Percentiles rank a stretch among this genome's conserved stretches.
phyloP scores from a whole-genome alignment of 2,329 filamentous ascomycete species.

The Orbilia quercus region DNA sequence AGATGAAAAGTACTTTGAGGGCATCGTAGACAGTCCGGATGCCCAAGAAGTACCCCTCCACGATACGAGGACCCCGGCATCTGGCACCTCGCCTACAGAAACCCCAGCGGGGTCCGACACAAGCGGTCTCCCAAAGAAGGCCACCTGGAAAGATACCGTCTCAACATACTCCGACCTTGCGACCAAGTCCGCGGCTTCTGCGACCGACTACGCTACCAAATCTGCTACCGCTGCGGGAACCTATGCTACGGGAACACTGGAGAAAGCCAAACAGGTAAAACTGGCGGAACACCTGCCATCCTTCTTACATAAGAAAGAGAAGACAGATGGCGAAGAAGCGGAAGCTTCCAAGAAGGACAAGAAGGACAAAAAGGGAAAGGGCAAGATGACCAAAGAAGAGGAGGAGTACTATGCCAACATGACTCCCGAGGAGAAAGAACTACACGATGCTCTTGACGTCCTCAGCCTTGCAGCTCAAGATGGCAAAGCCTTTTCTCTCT shows the following conservation, averaged over 20 bases:
- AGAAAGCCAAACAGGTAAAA: conserved; percentile 53
- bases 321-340: conserved; percentile 58
- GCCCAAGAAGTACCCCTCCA: conserved; percentile 33
- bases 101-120: conserved; percentile 44
- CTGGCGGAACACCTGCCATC: conserved; percentile 50
- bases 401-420: conserved; percentile 43
- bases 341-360: conserved; percentile 58
- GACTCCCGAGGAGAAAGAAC: conserved; percentile 73
- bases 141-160: conserved; percentile 43
- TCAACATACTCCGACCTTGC: conserved; percentile 14
- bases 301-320: conserved; percentile 56
- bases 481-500: conserved; percentile 82
- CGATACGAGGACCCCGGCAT: conserved; percentile 32
- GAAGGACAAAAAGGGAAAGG: conserved; percentile 60
- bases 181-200: not conserved
- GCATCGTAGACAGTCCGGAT: conserved; percentile 32
- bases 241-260: conserved; percentile 32
- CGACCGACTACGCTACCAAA: too few species aligned
- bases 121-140: conserved; percentile 33
- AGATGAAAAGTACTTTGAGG: conserved; percentile 55
- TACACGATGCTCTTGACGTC: conserved; percentile 81
- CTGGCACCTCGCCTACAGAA: conserved; percentile 43
- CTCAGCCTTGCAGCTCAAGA: conserved; percentile 85
- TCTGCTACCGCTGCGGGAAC: not conserved
- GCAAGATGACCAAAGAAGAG: conserved; percentile 54